phyloP scores from a whole-genome alignment of 1,284 basidiomycete genomes.

The Malassezia pachydermatis region DNA sequence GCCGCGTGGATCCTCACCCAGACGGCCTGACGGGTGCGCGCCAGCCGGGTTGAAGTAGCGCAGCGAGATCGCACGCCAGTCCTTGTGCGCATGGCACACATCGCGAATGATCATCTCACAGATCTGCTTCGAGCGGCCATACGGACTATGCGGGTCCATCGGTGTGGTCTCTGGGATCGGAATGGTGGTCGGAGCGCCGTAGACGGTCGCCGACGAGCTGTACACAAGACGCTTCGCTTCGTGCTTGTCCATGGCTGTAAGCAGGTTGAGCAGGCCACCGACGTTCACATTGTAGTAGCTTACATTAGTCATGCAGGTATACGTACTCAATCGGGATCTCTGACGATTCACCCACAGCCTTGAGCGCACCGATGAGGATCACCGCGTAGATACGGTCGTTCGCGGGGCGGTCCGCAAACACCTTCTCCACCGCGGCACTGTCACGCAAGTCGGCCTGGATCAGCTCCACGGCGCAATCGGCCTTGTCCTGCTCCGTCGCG shows the following conservation, averaged over 20 bases:
- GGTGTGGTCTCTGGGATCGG: conserved; percentile 90
- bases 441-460: conserved; percentile 42
- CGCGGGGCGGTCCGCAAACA: conserved; percentile 32
- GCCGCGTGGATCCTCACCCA: conserved; percentile 91
- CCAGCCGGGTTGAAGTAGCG: conserved; percentile 98
- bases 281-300: conserved; percentile 48
- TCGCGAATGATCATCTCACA: conserved; percentile 83
- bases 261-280: conserved; percentile 38
- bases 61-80: conserved; percentile 70
- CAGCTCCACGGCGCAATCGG: conserved; percentile 65
- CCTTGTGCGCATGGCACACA: conserved; percentile 66
- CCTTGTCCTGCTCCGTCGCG: conserved; percentile 58
- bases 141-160: conserved; percentile 78
- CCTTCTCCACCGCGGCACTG: conserved; percentile 29
- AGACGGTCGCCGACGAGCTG: conserved; percentile 97
- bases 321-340: conserved; percentile 80
- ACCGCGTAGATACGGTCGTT: conserved; percentile 71
- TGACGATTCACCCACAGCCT: conserved; percentile 94
- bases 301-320: no score
- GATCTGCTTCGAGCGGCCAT: conserved; percentile 93
- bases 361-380: conserved; percentile 90
- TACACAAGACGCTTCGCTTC: conserved; percentile 80
- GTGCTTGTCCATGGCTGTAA: conserved; percentile 62
- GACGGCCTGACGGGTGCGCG: conserved; percentile 85
- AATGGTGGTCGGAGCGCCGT: conserved; percentile 80